phyloP scores from a whole-genome alignment of 225 moss, liverwort and hornwort genomes.

The Marchantia polymorpha region DNA sequence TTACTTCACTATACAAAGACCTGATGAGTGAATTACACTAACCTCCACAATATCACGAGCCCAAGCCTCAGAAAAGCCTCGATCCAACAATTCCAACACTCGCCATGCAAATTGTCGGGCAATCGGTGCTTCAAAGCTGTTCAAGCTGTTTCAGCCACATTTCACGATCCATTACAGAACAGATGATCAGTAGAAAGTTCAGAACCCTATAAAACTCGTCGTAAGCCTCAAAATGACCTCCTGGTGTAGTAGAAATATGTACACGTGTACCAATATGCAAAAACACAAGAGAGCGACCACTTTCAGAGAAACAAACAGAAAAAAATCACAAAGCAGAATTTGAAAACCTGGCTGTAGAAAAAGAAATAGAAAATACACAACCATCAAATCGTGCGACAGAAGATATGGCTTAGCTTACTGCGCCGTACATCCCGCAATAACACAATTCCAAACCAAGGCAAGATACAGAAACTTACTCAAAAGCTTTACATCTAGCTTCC shows the following conservation, averaged over 20 bases:
- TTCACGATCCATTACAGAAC: neutral
- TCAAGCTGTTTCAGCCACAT: slow-evolving; percentile 50
- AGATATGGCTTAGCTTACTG: neutral
- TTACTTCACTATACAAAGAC: too few relatives aligned
- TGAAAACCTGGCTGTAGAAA: too few relatives aligned
- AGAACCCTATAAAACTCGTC: neutral
- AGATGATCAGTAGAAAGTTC: neutral
- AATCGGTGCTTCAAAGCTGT: slow-evolving; percentile 76
- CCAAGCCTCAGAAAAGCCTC: slow-evolving; percentile 57
- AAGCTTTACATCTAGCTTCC: slow-evolving; percentile 65
- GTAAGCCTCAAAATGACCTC: too few relatives aligned
- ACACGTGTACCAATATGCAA: neutral
- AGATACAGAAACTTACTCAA: slow-evolving; percentile 47
- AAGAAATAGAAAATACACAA: neutral
- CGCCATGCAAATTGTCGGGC: slow-evolving; percentile 91
- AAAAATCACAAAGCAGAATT: too few relatives aligned
- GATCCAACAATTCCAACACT: slow-evolving; percentile 72
- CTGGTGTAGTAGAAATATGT: neutral
- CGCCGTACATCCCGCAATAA: neutral
- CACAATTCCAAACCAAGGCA: neutral
- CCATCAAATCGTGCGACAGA: neutral
- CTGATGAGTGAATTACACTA: neutral
- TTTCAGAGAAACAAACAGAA: too few relatives aligned
- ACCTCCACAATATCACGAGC: slow-evolving; percentile 93
- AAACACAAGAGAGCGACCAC: neutral